These are phyloP conservation scores for Batrachochytrium dendrobatidis DNA, from an alignment of 371 early-diverging fungal genomes.

Conservation along the genomic window DNA sequence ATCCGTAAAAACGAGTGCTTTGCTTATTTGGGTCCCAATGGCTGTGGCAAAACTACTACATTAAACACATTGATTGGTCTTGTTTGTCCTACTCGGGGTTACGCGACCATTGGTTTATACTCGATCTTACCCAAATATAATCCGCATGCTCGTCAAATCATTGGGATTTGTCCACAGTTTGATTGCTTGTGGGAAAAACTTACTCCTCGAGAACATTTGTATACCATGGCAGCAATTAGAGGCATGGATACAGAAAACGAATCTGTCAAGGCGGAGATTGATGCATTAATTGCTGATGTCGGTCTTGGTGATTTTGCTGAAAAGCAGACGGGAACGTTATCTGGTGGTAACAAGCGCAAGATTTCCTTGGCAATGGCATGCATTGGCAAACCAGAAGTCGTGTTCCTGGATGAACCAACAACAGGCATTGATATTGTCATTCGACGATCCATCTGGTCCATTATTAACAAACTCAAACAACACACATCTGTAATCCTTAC, in stretches of 20 bases:
- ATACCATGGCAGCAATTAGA: constrained; percentile 31
- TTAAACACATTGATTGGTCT: constrained; percentile 23
- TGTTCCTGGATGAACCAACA: constrained; percentile 48
- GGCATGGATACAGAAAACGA: constrained; percentile 10
- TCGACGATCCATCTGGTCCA: constrained; percentile 40
- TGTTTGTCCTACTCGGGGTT: constrained; percentile 12
- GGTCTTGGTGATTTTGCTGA: constrained; percentile 26
- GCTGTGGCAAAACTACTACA: constrained; percentile 13
- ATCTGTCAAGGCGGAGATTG: constrained; percentile 13
- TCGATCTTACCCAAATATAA: constrained; percentile 4
- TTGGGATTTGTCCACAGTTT: constrained; percentile 50
- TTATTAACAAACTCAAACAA: constrained; percentile 36
- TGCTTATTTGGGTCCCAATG: constrained; percentile 21
- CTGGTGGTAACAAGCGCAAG: constrained; percentile 60
- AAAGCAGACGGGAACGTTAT: constrained; percentile 28
- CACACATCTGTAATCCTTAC: constrained; percentile 37
- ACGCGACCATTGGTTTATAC: neutral
- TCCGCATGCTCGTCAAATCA: neutral
- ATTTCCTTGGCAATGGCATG: constrained; percentile 54
- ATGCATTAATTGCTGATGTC: constrained; percentile 26
- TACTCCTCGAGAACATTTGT: constrained; percentile 41
- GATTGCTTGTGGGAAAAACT: constrained; percentile 43
- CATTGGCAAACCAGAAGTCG: constrained; percentile 47
- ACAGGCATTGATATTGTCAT: constrained; percentile 12
- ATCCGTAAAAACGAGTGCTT: constrained; percentile 23